Evolutionary conservation across 352 stramenopile genomes (phyloP), one percentile per base, ranked within the genome.

Genomic region (Pythium rishiriense): DNA sequence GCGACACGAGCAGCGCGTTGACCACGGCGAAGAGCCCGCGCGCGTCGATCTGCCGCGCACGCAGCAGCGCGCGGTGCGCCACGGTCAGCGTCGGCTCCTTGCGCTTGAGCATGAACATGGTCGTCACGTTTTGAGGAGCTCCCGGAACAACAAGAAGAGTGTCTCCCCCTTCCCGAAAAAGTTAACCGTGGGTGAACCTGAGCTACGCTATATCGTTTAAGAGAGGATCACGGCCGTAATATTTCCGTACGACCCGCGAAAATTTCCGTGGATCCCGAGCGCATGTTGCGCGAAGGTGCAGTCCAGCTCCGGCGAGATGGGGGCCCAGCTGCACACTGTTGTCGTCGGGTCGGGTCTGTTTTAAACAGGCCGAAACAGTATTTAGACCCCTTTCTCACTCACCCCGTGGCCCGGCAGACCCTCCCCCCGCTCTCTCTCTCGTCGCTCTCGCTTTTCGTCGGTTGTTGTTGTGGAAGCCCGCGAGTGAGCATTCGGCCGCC

Each of bases 1-100:
- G 28, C 24, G 89, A 53, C 51, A 89, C 54, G 24, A 93, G 77
- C 59, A 89, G 64, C 39, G 56, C 66, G 57, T 90, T 91, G 4
- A 64, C 69, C 19, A 62, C 43, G 10, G 83, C 24, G 63, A 93
- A 93, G 26, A 60, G 48, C 12, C 73, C 58, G 25, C 69, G 75
- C 31, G 66, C 70, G 9, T 76, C 54, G 53, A 83, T 76, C 68
- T 88, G 81, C 55, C 81, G 66, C 53, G 83, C 55, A 37, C 33
- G 60, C 59, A 88, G 62, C 65, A 88, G 49, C 60, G 71, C 70
- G 33, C 74, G 67, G 67, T 88, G 76, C 62, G 67, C 54, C 43
- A 48, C 61, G 54, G 79, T 61, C 10, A 63, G 47, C 35, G 17
- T 10, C 35, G 46, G 53, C 43, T 62, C 52, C 33, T n/a, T 33